phyloP scores from a whole-genome alignment of 2,329 filamentous ascomycete species.

The Hypoxylon sp. region DNA sequence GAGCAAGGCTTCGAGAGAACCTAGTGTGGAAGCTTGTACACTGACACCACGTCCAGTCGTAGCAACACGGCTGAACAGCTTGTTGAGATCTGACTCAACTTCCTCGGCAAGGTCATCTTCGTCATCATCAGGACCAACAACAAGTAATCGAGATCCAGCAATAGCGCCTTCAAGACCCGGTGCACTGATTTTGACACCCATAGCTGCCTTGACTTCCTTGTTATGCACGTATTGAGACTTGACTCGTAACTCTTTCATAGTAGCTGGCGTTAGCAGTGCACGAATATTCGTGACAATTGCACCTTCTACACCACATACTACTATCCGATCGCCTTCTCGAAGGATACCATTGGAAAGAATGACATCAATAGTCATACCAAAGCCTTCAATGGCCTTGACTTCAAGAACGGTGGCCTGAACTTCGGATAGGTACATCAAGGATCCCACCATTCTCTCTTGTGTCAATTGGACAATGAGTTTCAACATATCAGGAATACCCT shows the following conservation, averaged over 20 bases:
- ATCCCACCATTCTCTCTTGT: slow-evolving; percentile 96
- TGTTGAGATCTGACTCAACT: slow-evolving; percentile 94
- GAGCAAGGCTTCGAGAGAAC: slow-evolving; percentile 93
- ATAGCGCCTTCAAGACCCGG: slow-evolving; percentile 97
- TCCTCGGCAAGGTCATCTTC: slow-evolving; percentile 98
- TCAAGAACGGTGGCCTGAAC: slow-evolving; percentile 98
- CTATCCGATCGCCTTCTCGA: slow-evolving; percentile 92
- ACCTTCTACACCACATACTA: slow-evolving; percentile 96
- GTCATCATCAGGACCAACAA: slow-evolving; percentile 94
- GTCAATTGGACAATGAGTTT: slow-evolving; percentile 94
- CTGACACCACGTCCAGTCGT: slow-evolving; percentile 95
- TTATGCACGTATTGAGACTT: slow-evolving; percentile 99
- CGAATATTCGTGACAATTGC: slow-evolving; percentile 95
- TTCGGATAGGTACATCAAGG: slow-evolving; percentile 98
- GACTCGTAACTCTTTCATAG: slow-evolving; percentile 92
- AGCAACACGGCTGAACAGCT: slow-evolving; percentile 90
- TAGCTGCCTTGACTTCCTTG: slow-evolving; percentile 97
- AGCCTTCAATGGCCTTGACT: slow-evolving; percentile 98
- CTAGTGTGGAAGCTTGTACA: slow-evolving; percentile 96
- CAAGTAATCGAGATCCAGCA: slow-evolving; percentile 92
- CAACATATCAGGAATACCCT: slow-evolving; percentile 98
- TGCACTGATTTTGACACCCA: slow-evolving; percentile 98
- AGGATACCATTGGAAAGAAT: slow-evolving; percentile 96
- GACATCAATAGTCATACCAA: slow-evolving; percentile 98
- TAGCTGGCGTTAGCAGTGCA: slow-evolving; percentile 91